Conservation (phyloP, 192 early-diverging fungal species). For the Rhizoclosmatium sp. region DNA sequence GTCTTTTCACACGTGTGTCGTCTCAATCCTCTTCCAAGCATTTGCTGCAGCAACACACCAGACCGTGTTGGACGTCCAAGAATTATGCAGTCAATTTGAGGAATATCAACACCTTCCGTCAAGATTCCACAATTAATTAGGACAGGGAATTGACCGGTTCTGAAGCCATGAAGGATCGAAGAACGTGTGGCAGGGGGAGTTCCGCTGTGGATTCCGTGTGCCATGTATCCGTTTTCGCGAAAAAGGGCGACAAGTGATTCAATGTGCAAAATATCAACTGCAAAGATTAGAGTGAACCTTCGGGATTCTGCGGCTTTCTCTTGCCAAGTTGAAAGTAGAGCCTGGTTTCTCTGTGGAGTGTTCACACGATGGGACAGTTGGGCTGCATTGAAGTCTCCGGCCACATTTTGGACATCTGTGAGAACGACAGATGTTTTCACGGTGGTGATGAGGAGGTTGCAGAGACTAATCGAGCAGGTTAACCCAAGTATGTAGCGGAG, state of each 20-base stretch:
- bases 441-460: conserved; percentile 11
- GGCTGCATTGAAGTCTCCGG: conserved; percentile 67
- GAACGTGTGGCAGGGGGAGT: conserved; percentile 63
- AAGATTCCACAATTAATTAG: conserved; percentile 86
- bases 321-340: conserved; percentile 68
- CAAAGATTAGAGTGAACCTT: conserved; percentile 86
- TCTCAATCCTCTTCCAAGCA: conserved; percentile 94
- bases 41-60: conserved; percentile 89
- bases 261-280: conserved; percentile 83
- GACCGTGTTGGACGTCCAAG: conserved; percentile 88
- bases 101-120: conserved; percentile 85
- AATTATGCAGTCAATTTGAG: conserved; percentile 86
- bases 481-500: not conserved
- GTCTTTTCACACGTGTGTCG: conserved; percentile 16
- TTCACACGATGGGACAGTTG: conserved; percentile 51
- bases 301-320: conserved; percentile 44
- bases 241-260: conserved; percentile 65
- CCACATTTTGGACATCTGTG: conserved; percentile 47
- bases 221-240: conserved; percentile 47
- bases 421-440: conserved; percentile 36
- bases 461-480: conserved; percentile 17
- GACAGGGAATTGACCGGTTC: conserved; percentile 68
- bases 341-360: conserved; percentile 30
- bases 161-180: conserved; percentile 68
- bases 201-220: conserved; percentile 58